Conservation (phyloP, 352 stramenopile species). For the Phytophthora foliorum region DNA sequence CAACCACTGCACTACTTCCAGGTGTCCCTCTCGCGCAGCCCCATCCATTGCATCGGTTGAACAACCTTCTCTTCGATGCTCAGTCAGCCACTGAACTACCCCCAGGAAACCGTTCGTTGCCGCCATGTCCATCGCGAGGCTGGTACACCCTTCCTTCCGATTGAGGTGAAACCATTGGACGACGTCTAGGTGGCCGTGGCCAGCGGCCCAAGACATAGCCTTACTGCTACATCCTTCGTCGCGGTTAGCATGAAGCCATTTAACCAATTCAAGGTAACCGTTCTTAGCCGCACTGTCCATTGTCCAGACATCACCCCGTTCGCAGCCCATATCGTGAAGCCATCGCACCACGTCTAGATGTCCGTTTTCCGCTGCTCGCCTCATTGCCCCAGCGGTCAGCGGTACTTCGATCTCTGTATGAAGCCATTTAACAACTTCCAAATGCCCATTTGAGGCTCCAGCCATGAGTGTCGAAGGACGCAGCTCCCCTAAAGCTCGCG, state of each 20-base stretch:
- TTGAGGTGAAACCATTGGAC: constrained; percentile 32
- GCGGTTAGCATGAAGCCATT: constrained; percentile 37
- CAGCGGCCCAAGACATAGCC: constrained; percentile 35
- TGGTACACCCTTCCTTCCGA: constrained; percentile 30
- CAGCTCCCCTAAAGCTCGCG: constrained; percentile 7
- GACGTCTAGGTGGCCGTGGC: constrained; percentile 29
- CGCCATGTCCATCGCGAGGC: constrained; percentile 25
- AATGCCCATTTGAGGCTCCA: constrained; percentile 36
- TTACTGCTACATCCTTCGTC: constrained; percentile 31
- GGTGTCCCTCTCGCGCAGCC: constrained; percentile 24
- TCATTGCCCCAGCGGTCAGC: constrained; percentile 28
- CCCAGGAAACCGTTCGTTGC: constrained; percentile 15
- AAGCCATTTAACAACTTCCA: constrained; percentile 35
- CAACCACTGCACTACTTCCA: constrained; percentile 28
- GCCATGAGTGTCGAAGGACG: constrained; percentile 10
- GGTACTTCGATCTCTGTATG: constrained; percentile 11
- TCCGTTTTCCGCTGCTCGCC: constrained; percentile 28
- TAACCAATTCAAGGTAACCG: constrained; percentile 27
- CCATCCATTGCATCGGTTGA: constrained; percentile 23
- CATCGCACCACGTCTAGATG: constrained; percentile 32
- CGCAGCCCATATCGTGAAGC: constrained; percentile 23
- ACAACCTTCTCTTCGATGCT: constrained; percentile 27
- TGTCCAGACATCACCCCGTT: constrained; percentile 14
- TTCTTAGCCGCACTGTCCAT: constrained; percentile 28
- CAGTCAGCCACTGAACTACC: constrained; percentile 33